A percentile compares a stretch with the other conserved stretches of the same genome.
These are phyloP conservation scores for Phytophthora kernoviae DNA, from an alignment of 352 stramenopile genomes.

Conservation along the genomic window DNA sequence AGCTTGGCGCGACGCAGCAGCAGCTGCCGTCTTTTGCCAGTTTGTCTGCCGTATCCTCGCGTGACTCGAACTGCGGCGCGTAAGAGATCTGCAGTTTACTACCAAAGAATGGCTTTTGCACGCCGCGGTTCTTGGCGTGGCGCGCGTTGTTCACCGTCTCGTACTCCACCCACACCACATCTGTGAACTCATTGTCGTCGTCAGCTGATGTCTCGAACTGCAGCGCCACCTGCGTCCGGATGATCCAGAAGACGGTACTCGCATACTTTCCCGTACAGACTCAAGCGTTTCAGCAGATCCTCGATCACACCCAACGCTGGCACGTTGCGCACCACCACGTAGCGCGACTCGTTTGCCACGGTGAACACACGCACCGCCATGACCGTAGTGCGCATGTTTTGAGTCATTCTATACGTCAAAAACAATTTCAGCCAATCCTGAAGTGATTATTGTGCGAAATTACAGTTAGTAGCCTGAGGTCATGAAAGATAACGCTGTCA, in stretches of 20 bases:
- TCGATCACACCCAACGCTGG: slow-evolving; percentile 60
- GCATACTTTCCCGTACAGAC: slow-evolving; percentile 55
- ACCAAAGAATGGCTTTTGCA: slow-evolving; percentile 72
- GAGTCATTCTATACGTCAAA: too few species aligned
- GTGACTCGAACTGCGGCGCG: slow-evolving; percentile 63
- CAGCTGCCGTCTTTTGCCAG: slow-evolving; percentile 63
- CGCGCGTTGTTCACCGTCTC: slow-evolving; percentile 79
- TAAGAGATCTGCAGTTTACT: slow-evolving; percentile 68
- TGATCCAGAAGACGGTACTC: slow-evolving; percentile 61
- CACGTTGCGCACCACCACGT: slow-evolving; percentile 65
- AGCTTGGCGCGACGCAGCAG: slow-evolving; percentile 38
- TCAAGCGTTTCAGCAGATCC: slow-evolving; percentile 58
- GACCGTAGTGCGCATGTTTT: too few species aligned
- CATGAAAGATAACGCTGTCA: too few species aligned
- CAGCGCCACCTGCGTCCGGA: slow-evolving; percentile 35
- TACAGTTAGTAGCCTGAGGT: too few species aligned
- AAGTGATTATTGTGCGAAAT: too few species aligned
- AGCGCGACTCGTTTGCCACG: slow-evolving; percentile 62
- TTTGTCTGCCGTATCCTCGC: slow-evolving; percentile 65
- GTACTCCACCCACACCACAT: slow-evolving; percentile 76
- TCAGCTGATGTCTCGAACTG: slow-evolving; percentile 13
- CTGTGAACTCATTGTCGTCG: slow-evolving; percentile 49
- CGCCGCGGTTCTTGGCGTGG: slow-evolving; percentile 59
- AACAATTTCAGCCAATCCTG: too few species aligned
- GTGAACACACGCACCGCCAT: slow-evolving; percentile 59